Evolutionary conservation across 441 rosid genomes (phyloP).

Genomic region (Croton laevigatus): DNA sequence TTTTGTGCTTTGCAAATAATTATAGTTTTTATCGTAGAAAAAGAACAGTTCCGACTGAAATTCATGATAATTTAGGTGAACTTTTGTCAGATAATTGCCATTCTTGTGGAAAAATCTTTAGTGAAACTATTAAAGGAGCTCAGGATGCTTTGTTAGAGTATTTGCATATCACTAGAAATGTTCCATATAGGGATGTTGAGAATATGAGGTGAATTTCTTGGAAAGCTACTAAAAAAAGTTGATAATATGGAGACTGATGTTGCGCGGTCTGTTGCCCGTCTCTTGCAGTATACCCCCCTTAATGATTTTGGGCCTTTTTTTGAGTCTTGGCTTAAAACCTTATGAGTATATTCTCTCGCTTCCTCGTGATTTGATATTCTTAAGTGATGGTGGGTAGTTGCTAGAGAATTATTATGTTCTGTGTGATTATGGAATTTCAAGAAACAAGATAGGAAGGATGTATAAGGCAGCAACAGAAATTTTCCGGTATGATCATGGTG

Average conservation of each 20-base stretch:
- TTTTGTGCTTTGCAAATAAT: constrained; percentile 26
- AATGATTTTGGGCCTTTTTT: constrained; percentile 86
- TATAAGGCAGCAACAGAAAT: constrained; percentile 52
- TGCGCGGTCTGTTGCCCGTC: constrained; percentile 37
- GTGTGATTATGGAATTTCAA: constrained; percentile 55
- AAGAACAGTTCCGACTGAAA: constrained; percentile 16
- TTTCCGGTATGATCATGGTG: constrained; percentile 47
- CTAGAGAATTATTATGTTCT: constrained; percentile 61
- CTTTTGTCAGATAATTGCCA: constrained; percentile 15
- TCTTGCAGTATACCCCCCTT: constrained; percentile 61
- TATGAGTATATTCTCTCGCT: constrained; percentile 47
- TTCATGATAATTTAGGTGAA: constrained; percentile 12
- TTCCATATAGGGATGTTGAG: constrained; percentile 60
- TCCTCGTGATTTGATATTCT: constrained; percentile 49
- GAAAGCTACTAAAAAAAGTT: constrained; percentile 38
- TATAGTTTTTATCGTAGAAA: constrained; percentile 43
- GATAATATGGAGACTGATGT: constrained; percentile 31
- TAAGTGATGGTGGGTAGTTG: constrained; percentile 64
- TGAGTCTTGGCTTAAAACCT: constrained; percentile 71
- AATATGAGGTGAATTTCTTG: constrained; percentile 58
- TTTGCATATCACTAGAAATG: constrained; percentile 57
- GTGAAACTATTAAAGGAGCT: constrained; percentile 39
- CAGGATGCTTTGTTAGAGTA: constrained; percentile 68
- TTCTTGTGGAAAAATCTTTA: constrained; percentile 27
- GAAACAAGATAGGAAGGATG: constrained; percentile 61